Base-by-base conservation (phyloP, 805 yeast species). In the Grigorovia jiainica region DNA sequence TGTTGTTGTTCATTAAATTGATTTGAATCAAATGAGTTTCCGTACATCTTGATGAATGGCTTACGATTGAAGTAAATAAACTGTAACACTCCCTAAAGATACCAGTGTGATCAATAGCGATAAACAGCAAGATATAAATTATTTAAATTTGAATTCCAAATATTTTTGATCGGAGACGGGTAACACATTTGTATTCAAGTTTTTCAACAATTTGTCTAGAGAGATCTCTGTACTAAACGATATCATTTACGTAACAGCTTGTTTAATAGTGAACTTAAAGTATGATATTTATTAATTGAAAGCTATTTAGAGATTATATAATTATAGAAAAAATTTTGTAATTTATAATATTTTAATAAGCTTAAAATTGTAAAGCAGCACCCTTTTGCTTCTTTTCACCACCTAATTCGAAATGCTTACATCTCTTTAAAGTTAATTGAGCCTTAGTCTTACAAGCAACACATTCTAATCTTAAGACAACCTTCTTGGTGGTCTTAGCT, bases 371-470 rank as follows among this genome's bases (percentile, higher is more conserved):
- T 75, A 92, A 82, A 74, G 98, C 98, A 78, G 87, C 96, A 75
- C 98, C 99, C 87, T 92, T 92, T 79, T 92, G 97, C 79, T 92
- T 92, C 86, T 85, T 92, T 82, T 92, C 98, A 80, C 99, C 98
- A 82, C 98, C 98, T 71, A 92, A 87, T 80, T 92, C 99, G 75
- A 92, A 92, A 79, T 92, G 98, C 92, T 92, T 92, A 83, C 97
- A 92, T 82, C 98, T 87, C 92, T 92, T 92, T 74, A 92, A 80
- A 51, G 95, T 70, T 61, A 92, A 79, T 80, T 92, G 98, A 66
- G 94, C 82, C 84, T 87, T 92, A 78, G 96, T 84, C 87, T 92
- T 92, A 78, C 99, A 92, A 64, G 72, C 78, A 64, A 89, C 87
- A 85, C 98, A 92, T 80, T 92, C 98, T 69, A 92, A 82, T 79